Conservation (phyloP, 495 filamentous ascomycete genomes). For the Penicillium dipodomyicola region DNA sequence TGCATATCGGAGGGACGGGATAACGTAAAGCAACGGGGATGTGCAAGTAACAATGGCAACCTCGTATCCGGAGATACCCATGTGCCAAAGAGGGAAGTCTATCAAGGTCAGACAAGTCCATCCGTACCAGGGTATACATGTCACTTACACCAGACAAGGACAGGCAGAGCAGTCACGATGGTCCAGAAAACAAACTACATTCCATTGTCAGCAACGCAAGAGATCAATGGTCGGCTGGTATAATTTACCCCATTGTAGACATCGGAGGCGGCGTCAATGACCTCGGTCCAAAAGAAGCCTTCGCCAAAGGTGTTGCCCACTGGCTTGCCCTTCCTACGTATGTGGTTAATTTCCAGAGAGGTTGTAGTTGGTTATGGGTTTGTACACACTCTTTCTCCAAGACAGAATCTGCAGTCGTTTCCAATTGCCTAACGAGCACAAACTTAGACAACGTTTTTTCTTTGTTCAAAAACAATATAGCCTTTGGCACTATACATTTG, state of each 20-base stretch:
- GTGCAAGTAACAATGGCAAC: slow-evolving; percentile 79
- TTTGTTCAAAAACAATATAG: slow-evolving; percentile 29
- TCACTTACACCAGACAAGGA: slow-evolving; percentile 91
- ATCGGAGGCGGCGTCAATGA: slow-evolving; percentile 81
- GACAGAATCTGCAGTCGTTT: slow-evolving; percentile 68
- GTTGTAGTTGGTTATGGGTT: slow-evolving; percentile 18
- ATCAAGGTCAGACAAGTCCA: slow-evolving; percentile 21
- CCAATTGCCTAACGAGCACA: slow-evolving; percentile 51
- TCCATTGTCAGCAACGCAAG: slow-evolving; percentile 21
- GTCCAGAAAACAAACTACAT: slow-evolving; percentile 93
- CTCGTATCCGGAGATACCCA: slow-evolving; percentile 98
- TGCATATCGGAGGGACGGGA: slow-evolving; percentile 63
- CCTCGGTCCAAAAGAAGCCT: slow-evolving; percentile 68
- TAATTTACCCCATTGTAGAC: slow-evolving; percentile 82
- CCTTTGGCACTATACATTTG: slow-evolving; percentile 51
- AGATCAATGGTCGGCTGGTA: neutral
- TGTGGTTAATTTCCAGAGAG: slow-evolving; percentile 34
- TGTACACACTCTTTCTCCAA: slow-evolving; percentile 83
- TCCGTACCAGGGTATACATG: neutral
- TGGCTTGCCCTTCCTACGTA: slow-evolving; percentile 71
- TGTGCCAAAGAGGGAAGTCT: slow-evolving; percentile 99
- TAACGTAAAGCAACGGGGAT: slow-evolving; percentile 77
- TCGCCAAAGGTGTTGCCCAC: slow-evolving; percentile 66
- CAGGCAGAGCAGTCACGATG: slow-evolving; percentile 79
- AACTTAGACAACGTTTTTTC: slow-evolving; percentile 47